phyloP scores from a whole-genome alignment of 2,329 filamentous ascomycete genomes.

The Aspergillus arachidicola region DNA sequence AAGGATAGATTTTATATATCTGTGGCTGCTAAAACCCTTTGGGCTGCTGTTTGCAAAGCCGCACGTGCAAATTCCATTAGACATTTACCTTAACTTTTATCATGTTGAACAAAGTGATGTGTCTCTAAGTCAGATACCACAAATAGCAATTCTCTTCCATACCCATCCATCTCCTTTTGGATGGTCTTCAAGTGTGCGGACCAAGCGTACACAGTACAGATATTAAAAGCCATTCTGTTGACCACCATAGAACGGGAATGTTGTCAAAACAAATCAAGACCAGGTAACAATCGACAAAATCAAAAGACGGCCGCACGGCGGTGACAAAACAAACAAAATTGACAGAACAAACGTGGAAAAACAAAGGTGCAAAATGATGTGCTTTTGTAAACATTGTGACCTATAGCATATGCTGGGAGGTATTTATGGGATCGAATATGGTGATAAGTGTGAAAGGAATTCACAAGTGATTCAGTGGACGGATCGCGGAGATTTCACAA shows the following conservation, averaged over 20 bases:
- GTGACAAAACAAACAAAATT: slow-evolving; percentile 14
- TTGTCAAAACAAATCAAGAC: slow-evolving; percentile 23
- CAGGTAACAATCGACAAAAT: slow-evolving; percentile 20
- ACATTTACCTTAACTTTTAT: slow-evolving; percentile 2
- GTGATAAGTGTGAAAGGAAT: not conserved
- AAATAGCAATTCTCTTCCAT: slow-evolving; percentile 11
- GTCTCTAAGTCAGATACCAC: slow-evolving; percentile 28
- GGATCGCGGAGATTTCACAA: slow-evolving; percentile 39
- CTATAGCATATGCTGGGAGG: not conserved
- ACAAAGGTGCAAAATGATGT: not conserved
- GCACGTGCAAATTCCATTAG: not conserved
- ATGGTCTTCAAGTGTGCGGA: not conserved
- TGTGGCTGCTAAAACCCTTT: not conserved
- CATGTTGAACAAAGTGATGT: not conserved
- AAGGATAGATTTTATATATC: slow-evolving; percentile 11
- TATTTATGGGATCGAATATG: not conserved
- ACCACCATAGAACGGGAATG: slow-evolving; percentile 15
- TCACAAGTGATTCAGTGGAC: slow-evolving; percentile 24
- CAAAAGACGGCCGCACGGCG: slow-evolving; percentile 20
- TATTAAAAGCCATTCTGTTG: slow-evolving; percentile 20
- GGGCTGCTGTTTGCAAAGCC: not conserved
- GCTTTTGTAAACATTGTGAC: not conserved
- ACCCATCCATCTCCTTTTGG: not conserved
- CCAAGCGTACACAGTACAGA: slow-evolving; percentile 17
- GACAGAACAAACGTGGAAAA: slow-evolving; percentile 12